phyloP scores from a whole-genome alignment of 106 monocot species.

The Narthecium ossifragum region DNA sequence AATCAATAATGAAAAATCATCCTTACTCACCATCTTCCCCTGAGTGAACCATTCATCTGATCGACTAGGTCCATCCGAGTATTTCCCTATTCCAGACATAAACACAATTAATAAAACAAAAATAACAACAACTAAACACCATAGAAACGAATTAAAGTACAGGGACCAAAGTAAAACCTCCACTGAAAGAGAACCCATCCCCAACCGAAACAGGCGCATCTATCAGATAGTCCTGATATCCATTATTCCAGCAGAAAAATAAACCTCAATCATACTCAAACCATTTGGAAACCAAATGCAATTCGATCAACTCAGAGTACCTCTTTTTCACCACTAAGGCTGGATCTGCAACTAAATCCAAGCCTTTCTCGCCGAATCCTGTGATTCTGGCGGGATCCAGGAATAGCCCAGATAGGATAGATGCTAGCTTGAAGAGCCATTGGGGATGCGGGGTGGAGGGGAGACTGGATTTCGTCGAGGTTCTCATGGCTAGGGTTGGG shows the following conservation, averaged over 20 bases:
- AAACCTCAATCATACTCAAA: background rate
- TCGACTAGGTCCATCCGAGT: constrained; percentile 61
- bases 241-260: background rate
- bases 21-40: constrained; percentile 59
- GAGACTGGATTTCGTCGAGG: too few relatives aligned
- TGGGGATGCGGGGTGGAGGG: too few relatives aligned
- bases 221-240: constrained; percentile 68
- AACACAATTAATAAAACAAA: background rate
- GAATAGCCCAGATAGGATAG: background rate
- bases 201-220: constrained; percentile 77
- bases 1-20: too few relatives aligned
- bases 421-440: background rate
- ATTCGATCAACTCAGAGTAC: background rate
- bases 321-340: background rate
- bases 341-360: background rate
- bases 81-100: constrained; percentile 56
- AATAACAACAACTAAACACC: background rate
- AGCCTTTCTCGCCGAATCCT: background rate
- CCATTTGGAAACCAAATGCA: background rate
- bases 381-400: background rate
- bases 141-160: background rate
- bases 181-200: constrained; percentile 90
- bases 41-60: constrained; percentile 88
- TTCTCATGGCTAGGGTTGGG: too few relatives aligned
- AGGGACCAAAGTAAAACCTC: constrained; percentile 14